Evolutionary conservation across 148 eudicot species (phyloP).

Genomic region (Amaranthus hypochondriacus): DNA sequence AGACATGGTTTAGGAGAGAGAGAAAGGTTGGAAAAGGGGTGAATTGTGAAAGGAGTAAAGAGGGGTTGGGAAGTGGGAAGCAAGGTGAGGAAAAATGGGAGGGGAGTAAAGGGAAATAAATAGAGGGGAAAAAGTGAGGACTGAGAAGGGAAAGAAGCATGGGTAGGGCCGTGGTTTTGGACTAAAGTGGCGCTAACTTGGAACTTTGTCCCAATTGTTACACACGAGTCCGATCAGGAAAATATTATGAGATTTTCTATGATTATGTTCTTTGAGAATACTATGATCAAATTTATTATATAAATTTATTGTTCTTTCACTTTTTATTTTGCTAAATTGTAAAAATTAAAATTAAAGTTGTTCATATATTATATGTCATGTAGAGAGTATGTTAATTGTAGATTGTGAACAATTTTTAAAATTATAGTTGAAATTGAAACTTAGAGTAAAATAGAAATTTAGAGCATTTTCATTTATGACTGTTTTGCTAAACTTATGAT

Average conservation of each 20-base stretch:
- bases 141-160: not conserved
- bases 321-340: too few relatives aligned
- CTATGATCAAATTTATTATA: not conserved
- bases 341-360: too few relatives aligned
- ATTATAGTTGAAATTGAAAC: too few relatives aligned
- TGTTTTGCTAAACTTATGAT: too few relatives aligned
- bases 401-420: too few relatives aligned
- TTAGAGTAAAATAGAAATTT: too few relatives aligned
- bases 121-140: constrained; percentile 16
- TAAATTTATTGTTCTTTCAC: too few relatives aligned
- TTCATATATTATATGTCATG: too few relatives aligned
- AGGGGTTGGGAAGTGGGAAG: not conserved
- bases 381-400: too few relatives aligned
- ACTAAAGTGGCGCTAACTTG: constrained; percentile 16
- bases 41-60: not conserved
- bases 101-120: constrained; percentile 16
- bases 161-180: not conserved
- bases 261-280: not conserved
- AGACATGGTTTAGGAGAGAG: constrained; percentile 28
- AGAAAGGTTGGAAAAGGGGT: not conserved
- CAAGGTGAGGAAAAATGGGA: constrained; percentile 7
- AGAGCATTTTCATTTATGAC: too few relatives aligned
- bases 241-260: not conserved
- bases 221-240: not conserved
- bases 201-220: not conserved